phyloP scores from a whole-genome alignment of 2,329 filamentous ascomycete species.

The Tolypocladium sp. region DNA sequence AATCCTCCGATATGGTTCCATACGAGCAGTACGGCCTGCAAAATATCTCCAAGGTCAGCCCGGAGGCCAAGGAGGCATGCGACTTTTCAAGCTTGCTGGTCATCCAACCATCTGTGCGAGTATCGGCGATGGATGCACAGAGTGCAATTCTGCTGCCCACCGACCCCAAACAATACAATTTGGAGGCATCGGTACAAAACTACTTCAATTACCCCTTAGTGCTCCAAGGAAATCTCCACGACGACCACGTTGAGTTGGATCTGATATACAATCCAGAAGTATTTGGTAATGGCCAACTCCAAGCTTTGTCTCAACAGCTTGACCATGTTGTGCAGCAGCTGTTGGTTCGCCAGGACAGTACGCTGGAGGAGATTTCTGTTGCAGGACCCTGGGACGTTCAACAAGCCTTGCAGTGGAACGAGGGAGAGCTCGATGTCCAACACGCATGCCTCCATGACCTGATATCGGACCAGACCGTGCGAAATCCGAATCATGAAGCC shows the following conservation, averaged over 20 bases:
- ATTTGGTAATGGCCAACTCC: not conserved
- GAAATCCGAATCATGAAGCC: slow-evolving; percentile 15
- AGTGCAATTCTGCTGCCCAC: not conserved
- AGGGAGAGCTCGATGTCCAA: not conserved
- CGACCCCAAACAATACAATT: not conserved
- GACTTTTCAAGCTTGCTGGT: not conserved
- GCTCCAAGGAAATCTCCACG: not conserved
- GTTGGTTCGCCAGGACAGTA: not conserved
- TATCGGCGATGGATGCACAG: not conserved
- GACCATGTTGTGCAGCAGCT: not conserved
- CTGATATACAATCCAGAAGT: not conserved
- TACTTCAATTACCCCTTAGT: not conserved
- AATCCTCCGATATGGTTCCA: not conserved
- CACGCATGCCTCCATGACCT: not conserved
- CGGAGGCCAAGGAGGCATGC: not conserved
- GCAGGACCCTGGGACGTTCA: not conserved
- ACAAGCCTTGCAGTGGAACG: not conserved
- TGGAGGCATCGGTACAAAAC: not conserved
- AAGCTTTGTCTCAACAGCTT: not conserved
- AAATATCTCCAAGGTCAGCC: not conserved
- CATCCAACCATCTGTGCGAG: not conserved
- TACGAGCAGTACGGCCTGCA: slow-evolving; percentile 1
- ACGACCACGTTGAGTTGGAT: not conserved
- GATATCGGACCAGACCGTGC: not conserved
- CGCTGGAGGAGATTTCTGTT: not conserved